Conservation (phyloP, 2,329 filamentous ascomycete genomes). For the Alternaria angustiovoidea region DNA sequence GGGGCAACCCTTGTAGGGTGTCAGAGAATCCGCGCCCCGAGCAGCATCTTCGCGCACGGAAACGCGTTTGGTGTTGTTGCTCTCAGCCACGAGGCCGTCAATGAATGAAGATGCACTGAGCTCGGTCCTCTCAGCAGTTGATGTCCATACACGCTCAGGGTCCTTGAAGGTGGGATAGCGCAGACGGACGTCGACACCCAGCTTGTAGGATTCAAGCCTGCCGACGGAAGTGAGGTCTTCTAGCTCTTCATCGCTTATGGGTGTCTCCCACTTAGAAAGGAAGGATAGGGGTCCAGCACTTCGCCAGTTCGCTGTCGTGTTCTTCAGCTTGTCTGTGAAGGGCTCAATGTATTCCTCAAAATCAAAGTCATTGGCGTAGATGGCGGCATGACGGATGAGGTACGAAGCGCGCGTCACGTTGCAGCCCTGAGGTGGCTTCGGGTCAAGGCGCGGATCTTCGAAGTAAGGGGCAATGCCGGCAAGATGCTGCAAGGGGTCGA, state of each 20-base stretch:
- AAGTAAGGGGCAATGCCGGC: slow-evolving; percentile 62
- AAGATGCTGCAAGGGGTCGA: slow-evolving; percentile 60
- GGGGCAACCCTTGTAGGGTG: slow-evolving; percentile 71
- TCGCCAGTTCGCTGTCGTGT: slow-evolving; percentile 67
- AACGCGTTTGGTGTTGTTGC: slow-evolving; percentile 63
- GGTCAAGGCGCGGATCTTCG: slow-evolving; percentile 58
- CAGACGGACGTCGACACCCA: slow-evolving; percentile 67
- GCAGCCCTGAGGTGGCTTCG: slow-evolving; percentile 59
- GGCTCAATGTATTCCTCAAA: slow-evolving; percentile 61
- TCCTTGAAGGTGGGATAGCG: slow-evolving; percentile 64
- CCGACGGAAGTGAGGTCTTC: slow-evolving; percentile 69
- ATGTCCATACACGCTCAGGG: slow-evolving; percentile 67
- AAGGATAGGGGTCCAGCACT: slow-evolving; percentile 65
- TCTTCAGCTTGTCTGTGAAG: slow-evolving; percentile 65
- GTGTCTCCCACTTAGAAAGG: slow-evolving; percentile 64
- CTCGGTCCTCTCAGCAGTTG: slow-evolving; percentile 68
- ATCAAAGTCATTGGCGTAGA: slow-evolving; percentile 62
- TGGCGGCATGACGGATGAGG: slow-evolving; percentile 60
- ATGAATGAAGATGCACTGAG: slow-evolving; percentile 67
- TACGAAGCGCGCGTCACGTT: slow-evolving; percentile 60
- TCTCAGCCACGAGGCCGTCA: slow-evolving; percentile 63
- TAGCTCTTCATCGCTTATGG: slow-evolving; percentile 64
- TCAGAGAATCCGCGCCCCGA: slow-evolving; percentile 67
- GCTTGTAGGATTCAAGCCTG: slow-evolving; percentile 66
- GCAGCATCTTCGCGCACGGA: slow-evolving; percentile 65